Percentiles rank a stretch among this genome's conserved stretches.
phyloP scores from a whole-genome alignment of 768 basidiomycete species.

The Macrocybe gigantea region DNA sequence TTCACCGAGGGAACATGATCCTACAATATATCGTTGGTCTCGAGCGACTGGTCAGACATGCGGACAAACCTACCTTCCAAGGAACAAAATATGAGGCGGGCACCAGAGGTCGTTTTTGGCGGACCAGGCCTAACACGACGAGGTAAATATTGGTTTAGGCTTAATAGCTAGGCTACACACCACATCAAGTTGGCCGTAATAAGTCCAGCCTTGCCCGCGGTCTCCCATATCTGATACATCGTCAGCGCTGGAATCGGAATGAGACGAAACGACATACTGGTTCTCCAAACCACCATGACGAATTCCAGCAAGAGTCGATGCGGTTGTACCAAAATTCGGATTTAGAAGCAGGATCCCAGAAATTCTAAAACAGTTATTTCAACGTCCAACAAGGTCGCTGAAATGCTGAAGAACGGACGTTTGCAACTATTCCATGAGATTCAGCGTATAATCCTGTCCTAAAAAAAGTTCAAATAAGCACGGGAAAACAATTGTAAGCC shows the following conservation, averaged over 20 bases:
- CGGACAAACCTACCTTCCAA: constrained; percentile 48
- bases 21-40: constrained; percentile 18
- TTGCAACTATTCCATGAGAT: constrained; percentile 88
- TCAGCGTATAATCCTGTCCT: constrained; percentile 91
- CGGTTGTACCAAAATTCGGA: constrained; percentile 71
- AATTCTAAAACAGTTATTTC: constrained; percentile 48
- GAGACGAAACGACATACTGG: constrained; percentile 44
- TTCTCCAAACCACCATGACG: constrained; percentile 86
- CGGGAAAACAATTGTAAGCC: constrained; percentile 8
- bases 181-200: constrained; percentile 90
- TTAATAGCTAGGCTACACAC: constrained; percentile 32
- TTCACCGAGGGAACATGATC: constrained; percentile 52
- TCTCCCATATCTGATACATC: constrained; percentile 81
- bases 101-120: constrained; percentile 58
- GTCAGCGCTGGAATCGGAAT: not conserved
- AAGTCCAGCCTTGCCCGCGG: constrained; percentile 65
- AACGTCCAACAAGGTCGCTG: not conserved
- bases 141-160: not conserved
- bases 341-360: constrained; percentile 69
- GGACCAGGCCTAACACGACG: constrained; percentile 68
- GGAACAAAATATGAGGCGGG: constrained; percentile 74
- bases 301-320: constrained; percentile 53
- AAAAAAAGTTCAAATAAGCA: constrained; percentile 1
- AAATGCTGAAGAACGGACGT: constrained; percentile 39
- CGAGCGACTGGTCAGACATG: not conserved